Base-by-base conservation (phyloP, 1,284 basidiomycete species). In the Malassezia globosa region DNA sequence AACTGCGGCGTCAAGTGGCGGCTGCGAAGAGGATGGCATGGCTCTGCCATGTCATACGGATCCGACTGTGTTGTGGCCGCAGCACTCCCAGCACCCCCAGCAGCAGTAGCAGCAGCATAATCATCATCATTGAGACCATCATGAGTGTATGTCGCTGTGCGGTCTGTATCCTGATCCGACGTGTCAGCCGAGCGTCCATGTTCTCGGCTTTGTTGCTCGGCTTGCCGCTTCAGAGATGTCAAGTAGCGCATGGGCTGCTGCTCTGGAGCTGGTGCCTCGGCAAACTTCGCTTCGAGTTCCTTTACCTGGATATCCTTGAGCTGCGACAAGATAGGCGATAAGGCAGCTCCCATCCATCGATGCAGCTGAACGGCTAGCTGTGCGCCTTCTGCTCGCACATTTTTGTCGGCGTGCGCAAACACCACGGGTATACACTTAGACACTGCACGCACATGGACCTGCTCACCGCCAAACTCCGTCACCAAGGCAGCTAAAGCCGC, bases 251-350 rank as follows among this genome's bases (percentile, higher is more conserved):
- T 82, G 1, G 87, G 83, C 1, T 77, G 78, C 0, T 86, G 86
- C 58, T 82, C 83, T 1, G 83, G 81, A 41, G 80, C 81, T 63
- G 94, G 88, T 76, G 92, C 77, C 24, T 72, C 75, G 56, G 86
- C 86, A 64, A 95, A 99, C 0, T 81, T 78, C 66, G 94, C 90
- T 63, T 87, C 87, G 53, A 99, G 73, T 66, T 97, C 94, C 71
- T 95, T 90, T 36, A 90, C 82, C 73, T 97, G 94, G n/a, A 97
- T 89, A 0, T 94, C 88, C 72, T 99, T 99, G 55, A 99, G 78
- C 59, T 94, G 86, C n/a, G 80, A 76, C 8, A 99, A 75, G 74
- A 83, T 87, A 37, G 88, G 81, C 47, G 88, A 82, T 53, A 97
- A 83, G 0, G 82, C 84, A 1, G 84, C 76, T 19, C 94, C 94